Conservation (phyloP, 2,329 filamentous ascomycete genomes). For the Talaromyces islandicus region DNA sequence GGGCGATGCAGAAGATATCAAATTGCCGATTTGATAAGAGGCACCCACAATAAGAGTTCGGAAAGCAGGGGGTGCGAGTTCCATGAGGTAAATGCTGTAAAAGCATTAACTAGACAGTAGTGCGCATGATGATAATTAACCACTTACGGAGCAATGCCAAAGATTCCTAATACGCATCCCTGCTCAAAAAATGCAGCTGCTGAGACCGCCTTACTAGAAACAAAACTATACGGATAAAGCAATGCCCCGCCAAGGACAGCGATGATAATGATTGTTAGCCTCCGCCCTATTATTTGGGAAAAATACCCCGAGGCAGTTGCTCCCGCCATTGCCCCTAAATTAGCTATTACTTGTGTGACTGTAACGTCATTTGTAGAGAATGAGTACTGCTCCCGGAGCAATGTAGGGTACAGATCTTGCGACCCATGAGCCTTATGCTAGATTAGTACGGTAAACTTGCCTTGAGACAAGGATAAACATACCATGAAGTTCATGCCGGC, state of each 20-base stretch:
- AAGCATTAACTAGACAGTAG: too few species aligned
- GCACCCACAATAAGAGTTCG: conserved; percentile 46
- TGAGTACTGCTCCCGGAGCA: neutral
- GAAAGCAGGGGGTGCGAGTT: conserved; percentile 66
- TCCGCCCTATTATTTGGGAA: conserved; percentile 69
- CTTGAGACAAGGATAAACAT: too few species aligned
- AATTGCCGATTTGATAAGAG: conserved; percentile 1
- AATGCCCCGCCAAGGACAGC: conserved; percentile 60
- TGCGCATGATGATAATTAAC: too few species aligned
- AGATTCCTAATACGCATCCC: conserved; percentile 65
- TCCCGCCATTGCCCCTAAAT: neutral
- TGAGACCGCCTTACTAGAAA: conserved; percentile 20
- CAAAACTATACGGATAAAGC: conserved; percentile 68
- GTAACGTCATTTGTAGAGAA: neutral
- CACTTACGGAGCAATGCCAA: conserved; percentile 54
- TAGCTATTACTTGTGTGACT: neutral
- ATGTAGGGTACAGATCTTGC: neutral
- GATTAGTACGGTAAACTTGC: too few species aligned
- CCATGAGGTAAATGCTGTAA: conserved; percentile 62
- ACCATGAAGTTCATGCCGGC: too few species aligned
- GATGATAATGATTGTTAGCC: conserved; percentile 48
- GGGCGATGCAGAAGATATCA: conserved; percentile 1
- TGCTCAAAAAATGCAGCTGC: conserved; percentile 43
- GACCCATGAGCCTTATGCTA: neutral
- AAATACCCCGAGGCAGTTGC: conserved; percentile 50